Base-by-base conservation (phyloP, 352 stramenopile genomes). In the Pythium rishiriense region DNA sequence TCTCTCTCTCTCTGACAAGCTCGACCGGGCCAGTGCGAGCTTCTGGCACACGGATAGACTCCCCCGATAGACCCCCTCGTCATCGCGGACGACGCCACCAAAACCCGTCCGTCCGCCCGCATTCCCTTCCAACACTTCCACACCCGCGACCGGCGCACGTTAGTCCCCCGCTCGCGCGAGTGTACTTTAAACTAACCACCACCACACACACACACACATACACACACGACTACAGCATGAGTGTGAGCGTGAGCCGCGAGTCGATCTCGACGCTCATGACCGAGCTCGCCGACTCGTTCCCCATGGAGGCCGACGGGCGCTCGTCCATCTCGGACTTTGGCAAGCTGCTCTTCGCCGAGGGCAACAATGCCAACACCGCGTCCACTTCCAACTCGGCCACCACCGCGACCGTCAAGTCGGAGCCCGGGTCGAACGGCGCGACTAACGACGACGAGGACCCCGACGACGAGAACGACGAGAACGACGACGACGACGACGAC, bases 201-300 rank as follows among this genome's bases (percentile, higher is more conserved):
- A 39, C 10, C 37, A 43, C 37, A 12, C 48, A 25, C 14, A 53
- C 10, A 65, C 42, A 37, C 37, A 43, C 22, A 33, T n/a, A 39
- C n/a, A 43, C 66, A 43, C 1, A 7, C 37, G 14, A 17, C 11
- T 17, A n/a, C 19, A 43, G 2, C 37, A 90, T 90, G 80, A 90
- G 81, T 68, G 81, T 92, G 55, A 87, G 79, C 65, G 81, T 93
- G 54, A 91, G 81, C 62, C 83, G 83, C 45, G 85, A 94, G 68
- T 94, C 85, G 31, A 93, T 92, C 69, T 90, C 80, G 43, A 93
- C 87, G 66, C 79, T 94, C 64, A 94, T 94, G 82, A 88, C 78
- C 41, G 84, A 92, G 72, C 78, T 94, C 28, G 83, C 90, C 28
- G 85, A 93, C 58, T 85, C 74, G 39, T 91, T 93, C 72, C 85